Base-by-base conservation (phyloP, 2,329 filamentous ascomycete species). In the Colletotrichum musae region DNA sequence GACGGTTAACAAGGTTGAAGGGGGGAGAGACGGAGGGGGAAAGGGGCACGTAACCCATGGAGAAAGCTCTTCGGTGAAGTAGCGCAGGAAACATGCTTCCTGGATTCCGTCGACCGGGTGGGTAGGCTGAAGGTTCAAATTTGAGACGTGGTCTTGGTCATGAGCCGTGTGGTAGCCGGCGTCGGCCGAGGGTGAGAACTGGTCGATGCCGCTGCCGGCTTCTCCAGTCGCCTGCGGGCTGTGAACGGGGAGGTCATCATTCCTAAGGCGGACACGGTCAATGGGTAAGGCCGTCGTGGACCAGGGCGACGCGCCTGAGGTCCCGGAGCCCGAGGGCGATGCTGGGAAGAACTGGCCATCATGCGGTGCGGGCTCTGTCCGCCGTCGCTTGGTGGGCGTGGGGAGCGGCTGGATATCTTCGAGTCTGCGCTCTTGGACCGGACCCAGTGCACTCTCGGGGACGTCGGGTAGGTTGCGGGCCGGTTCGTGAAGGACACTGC, bases 31-130 rank as follows among this genome's bases (percentile, higher is more conserved):
- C 2, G 13, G 13, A 50, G 0, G 12, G 0, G 43, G 12, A 9
- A 26, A 10, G 28, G 2, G 3, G 6, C 21, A 60, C 16, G 72
- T 57, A 75, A 82, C 80, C 80, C 80, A 82, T 56, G 80, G 79
- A 9, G 80, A 81, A 12, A 82, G 73, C 54, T 82, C 80, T 32
- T 82, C 80, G 10, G 81, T 75, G 66, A 81, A 82, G 58, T 82
- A 82, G 4, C 80, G 72, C 13, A 82, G 72, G 5, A 82, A 71
- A 32, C 80, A 82, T 0, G 80, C 80, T 57, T 82, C 80, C 6
- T 81, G 80, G 1, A 77, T 75, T 39, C 50, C 72, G 62, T 60
- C 67, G 71, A 16, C 13, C 6, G 26, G 21, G 10, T 51, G 57
- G 18, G 28, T 6, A 6, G 7, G 28, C 28, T 32, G 28, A 2